A percentile compares a stretch with the other conserved stretches of the same genome.
These are phyloP conservation scores for Chlorophyllum brunneum DNA, from an alignment of 768 basidiomycete genomes.

Conservation along the genomic window DNA sequence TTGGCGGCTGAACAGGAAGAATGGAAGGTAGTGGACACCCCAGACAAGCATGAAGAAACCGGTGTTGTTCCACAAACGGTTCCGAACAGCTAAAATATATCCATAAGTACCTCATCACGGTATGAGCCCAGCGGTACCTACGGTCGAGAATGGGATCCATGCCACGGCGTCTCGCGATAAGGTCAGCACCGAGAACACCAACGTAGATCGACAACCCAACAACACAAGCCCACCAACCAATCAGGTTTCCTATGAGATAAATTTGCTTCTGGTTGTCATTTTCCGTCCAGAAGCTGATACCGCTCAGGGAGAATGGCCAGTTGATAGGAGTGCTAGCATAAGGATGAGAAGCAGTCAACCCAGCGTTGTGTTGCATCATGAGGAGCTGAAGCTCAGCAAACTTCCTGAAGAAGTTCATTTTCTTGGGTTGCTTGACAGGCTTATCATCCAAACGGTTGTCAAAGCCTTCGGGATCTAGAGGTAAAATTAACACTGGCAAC, in stretches of 20 bases:
- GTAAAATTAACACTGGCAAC: conserved; percentile 8
- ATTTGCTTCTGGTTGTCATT: conserved; percentile 85
- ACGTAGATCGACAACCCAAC: conserved; percentile 83
- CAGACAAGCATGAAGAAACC: conserved; percentile 95
- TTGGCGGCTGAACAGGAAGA: conserved; percentile 97
- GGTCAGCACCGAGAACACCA: conserved; percentile 87
- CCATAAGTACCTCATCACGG: neutral
- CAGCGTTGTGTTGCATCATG: conserved; percentile 99
- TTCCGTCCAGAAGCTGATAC: conserved; percentile 99
- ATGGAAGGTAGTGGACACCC: conserved; percentile 94
- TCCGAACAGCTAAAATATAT: conserved; percentile 67
- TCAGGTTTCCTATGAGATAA: conserved; percentile 91
- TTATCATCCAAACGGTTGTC: conserved; percentile 44
- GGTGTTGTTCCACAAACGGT: conserved; percentile 91
- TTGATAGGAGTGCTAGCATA: conserved; percentile 95
- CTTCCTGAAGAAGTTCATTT: conserved; percentile 91
- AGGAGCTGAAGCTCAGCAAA: conserved; percentile 89
- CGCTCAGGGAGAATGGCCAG: conserved; percentile 95
- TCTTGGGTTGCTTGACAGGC: conserved; percentile 67
- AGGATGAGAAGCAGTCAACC: conserved; percentile 94
- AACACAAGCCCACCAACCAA: conserved; percentile 94
- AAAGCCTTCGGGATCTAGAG: conserved; percentile 50
- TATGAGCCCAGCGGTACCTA: conserved; percentile 40
- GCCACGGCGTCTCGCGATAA: conserved; percentile 81
- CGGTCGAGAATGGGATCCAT: conserved; percentile 84